Base-by-base conservation (phyloP, 192 early-diverging fungal genomes). In the Coemansia sp. region DNA sequence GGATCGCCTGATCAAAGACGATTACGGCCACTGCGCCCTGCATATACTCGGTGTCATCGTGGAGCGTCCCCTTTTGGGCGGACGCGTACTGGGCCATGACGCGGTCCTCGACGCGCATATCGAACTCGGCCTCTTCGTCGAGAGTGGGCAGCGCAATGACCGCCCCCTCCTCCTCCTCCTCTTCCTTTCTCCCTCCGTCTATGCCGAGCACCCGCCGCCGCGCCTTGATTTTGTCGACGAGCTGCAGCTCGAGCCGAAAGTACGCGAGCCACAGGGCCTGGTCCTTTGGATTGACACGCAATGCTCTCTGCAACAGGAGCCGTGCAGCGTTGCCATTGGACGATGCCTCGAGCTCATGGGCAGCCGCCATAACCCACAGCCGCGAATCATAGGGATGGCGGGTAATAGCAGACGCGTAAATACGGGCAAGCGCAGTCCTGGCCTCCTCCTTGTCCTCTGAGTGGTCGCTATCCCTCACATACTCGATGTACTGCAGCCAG, bases 401-500 rank as follows among this genome's bases (percentile, higher is more conserved):
- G 58, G 91, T 88, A 39, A 99, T 90, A 0, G 92, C 95, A 26
- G 89, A 82, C 41, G 64, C 93, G 85, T 90, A 97, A 41, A 87
- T 81, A 55, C 82, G 82, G 56, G 85, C 86, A 17, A 96, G 72
- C 26, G 87, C 74, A 57, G 68, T 41, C 21, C 58, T 39, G 83
- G 90, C 40, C 65, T 64, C 68, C 10, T 63, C 50, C 8, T 32
- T 15, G 17, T 70, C 68, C 34, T 63, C 62, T 4, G 63, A 56
- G 27, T 50, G 36, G 21, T 53, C 57, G 19, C 40, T 50, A 10
- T 54, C 71, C 64, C 85, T 86, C 14, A 89, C 84, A 83, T 87
- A 95, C 19, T 90, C 91, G 69, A 97, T 88, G 67, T 93, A 98
- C 77, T 95, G 93, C 39, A 91, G 50, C 97, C 97, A 99, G 63